Base-by-base conservation (phyloP, 257 asterid genomes). In the Solanum chilense region DNA sequence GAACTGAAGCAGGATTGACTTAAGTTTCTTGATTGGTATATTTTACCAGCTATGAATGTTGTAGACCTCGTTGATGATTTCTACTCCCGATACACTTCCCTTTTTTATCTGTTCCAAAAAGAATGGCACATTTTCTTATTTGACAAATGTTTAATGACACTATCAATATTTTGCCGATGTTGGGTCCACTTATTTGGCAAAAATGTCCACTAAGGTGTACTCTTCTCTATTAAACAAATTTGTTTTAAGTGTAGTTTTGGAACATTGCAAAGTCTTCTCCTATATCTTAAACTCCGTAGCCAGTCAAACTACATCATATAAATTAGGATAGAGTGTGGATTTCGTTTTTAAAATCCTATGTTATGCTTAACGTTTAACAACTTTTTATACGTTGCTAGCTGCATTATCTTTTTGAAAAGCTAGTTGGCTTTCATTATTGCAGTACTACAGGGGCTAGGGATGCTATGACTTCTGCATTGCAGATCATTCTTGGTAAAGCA, bases 391-490 rank as follows among this genome's bases (percentile, higher is more conserved):
- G 10, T 16, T 83, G 47, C 74, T 35, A 33, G 25, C n/a, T 1
- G 25, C 64, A 25, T 66, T 84, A 8, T 23, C 29, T 42, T 85
- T 68, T 66, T 42, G 64, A 82, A 42, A 39, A 9, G 8, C 86
- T 49, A 74, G 29, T 76, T 86, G 21, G 31, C 49, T 64, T 94
- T 89, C 45, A 44, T 85, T 86, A 86, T 92, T 92, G 92, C 98
- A 97, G 99, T 91, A 97, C 98, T 5, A 96, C 99, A 88, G 99
- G 99, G 87, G 94, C 92, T 91, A 98, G 99, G 88, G 99, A 97
- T 88, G 96, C 97, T 80, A 90, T 94, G 45, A 97, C 99, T 70
- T 97, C 99, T 77, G 98, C 99, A 47, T 93, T 97, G 92, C 99
- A 97, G 58, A 94, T 96, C 85, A 90, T 97, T 86, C 99, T 97